Conservation (phyloP, 139 green algal genomes). For the Closterium sp. region DNA sequence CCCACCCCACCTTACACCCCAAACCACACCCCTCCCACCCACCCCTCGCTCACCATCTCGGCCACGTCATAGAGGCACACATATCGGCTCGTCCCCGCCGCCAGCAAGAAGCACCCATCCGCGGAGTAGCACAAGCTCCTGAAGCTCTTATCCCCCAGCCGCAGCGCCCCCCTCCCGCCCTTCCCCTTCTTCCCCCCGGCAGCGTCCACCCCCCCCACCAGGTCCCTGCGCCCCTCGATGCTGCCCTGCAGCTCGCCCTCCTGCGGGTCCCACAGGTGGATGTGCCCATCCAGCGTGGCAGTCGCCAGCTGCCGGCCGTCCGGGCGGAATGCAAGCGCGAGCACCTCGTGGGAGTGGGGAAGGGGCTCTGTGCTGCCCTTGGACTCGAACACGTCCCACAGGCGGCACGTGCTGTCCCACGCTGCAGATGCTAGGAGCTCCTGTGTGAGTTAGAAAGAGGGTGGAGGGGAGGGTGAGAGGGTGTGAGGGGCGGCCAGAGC, state of each 20-base stretch:
- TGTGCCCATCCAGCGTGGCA: conserved; percentile 85
- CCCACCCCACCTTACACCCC: too few species aligned
- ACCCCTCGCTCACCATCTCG: conserved; percentile 57
- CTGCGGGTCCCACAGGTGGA: conserved; percentile 90
- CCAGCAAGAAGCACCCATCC: conserved; percentile 84
- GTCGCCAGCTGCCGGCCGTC: conserved; percentile 85
- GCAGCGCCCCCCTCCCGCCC: conserved; percentile 26
- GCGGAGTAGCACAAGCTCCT: conserved; percentile 82
- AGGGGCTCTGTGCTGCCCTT: conserved; percentile 76
- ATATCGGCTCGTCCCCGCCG: conserved; percentile 69
- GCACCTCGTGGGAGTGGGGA: conserved; percentile 87
- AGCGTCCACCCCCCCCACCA: conserved; percentile 66
- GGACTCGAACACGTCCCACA: conserved; percentile 82
- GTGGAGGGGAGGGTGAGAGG: background rate
- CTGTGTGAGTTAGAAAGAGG: background rate
- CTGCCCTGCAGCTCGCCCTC: conserved; percentile 69
- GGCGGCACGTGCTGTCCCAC: conserved; percentile 87
- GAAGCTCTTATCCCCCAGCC: conserved; percentile 65
- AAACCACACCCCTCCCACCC: too few species aligned
- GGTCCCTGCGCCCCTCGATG: conserved; percentile 79
- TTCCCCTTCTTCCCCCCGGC: conserved; percentile 22
- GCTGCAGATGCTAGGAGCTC: conserved; percentile 57
- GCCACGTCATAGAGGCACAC: conserved; percentile 95
- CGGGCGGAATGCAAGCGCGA: conserved; percentile 81
- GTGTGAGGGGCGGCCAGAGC: conserved; percentile 64